Base-by-base conservation (phyloP, 441 rosid genomes). In the Bocquillonia castaneifolia region DNA sequence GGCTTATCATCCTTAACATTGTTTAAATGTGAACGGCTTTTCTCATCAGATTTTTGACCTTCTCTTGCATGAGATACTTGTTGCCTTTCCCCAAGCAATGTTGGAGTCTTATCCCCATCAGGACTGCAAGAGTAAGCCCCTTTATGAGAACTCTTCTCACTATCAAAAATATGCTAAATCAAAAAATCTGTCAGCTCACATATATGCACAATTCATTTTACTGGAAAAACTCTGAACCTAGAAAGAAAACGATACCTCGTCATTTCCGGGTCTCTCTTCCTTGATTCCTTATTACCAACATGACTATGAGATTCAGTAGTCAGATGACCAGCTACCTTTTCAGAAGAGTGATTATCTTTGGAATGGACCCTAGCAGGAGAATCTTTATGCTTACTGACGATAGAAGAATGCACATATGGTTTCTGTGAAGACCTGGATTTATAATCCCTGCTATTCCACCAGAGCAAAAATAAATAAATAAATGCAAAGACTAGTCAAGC, bases 61-160 rank as follows among this genome's bases (percentile, higher is more conserved):
- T 74, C 81, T 66, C 57, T 66, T 1, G n/a, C 40, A 53, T 48
- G 9, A 9, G 80, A 61, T 26, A 53, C 23, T 40, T 23, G 70
- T 51, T 42, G 59, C 72, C 71, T 80, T 64, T 67, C 51, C 44
- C 17, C 60, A 9, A 39, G 37, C n/a, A 74, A 40, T 57, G 75
- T 64, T 37, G 84, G 83, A 32, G 89, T 80, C 66, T 66, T 80
- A 28, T 79, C 78, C 62, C 63, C 72, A 54, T 85, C 85, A 47
- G 77, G 67, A 67, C 61, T 68, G 77, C 72, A 83, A 53, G 75
- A 58, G 74, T 57, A 48, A 44, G 45, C 70, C 39, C 64, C 77
- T 73, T 76, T 80, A 36, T 74, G 79, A 62, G 84, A 74, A 36
- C 78, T 54, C 70, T 78, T 93, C 53, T 79, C 87, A 54, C 96